Percentiles rank a stretch among this genome's conserved stretches.
These are phyloP conservation scores for Pilaira anomala DNA, from an alignment of 192 early-diverging fungal species.

Conservation along the genomic window DNA sequence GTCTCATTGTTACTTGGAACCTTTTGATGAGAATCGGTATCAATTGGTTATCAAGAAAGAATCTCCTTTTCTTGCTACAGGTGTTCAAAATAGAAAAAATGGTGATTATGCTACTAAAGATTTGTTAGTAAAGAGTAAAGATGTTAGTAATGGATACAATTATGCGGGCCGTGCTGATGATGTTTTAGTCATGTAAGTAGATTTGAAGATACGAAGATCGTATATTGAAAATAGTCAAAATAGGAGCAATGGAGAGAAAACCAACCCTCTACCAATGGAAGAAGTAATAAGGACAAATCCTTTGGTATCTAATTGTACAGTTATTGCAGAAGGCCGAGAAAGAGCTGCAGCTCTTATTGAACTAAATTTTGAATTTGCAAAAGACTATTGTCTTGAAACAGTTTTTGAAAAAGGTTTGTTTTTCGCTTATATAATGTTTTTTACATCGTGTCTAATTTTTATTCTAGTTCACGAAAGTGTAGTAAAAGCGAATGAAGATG, in stretches of 20 bases:
- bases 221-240: no score
- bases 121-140: background rate
- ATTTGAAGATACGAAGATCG: slow-evolving; percentile 6
- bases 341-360: slow-evolving; percentile 2
- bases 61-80: slow-evolving; percentile 7
- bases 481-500: slow-evolving; percentile 13
- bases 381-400: background rate
- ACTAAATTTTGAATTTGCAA: background rate
- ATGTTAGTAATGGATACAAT: background rate
- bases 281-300: background rate
- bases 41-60: slow-evolving; percentile 1
- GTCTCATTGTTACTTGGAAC: background rate
- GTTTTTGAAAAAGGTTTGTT: background rate
- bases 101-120: slow-evolving; percentile 27
- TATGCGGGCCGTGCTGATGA: slow-evolving; percentile 20
- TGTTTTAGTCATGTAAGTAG: slow-evolving; percentile 10
- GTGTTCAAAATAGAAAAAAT: slow-evolving; percentile 8
- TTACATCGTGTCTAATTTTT: background rate
- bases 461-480: background rate
- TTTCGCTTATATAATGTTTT: background rate
- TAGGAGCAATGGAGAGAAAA: slow-evolving; percentile 34
- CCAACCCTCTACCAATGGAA: slow-evolving; percentile 30
- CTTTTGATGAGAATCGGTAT: background rate
- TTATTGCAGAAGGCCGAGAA: slow-evolving; percentile 12
- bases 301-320: slow-evolving; percentile 10